These are phyloP conservation scores for Trypanosoma conorhini DNA, from an alignment of 208 protist genomes.

Conservation along the genomic window DNA sequence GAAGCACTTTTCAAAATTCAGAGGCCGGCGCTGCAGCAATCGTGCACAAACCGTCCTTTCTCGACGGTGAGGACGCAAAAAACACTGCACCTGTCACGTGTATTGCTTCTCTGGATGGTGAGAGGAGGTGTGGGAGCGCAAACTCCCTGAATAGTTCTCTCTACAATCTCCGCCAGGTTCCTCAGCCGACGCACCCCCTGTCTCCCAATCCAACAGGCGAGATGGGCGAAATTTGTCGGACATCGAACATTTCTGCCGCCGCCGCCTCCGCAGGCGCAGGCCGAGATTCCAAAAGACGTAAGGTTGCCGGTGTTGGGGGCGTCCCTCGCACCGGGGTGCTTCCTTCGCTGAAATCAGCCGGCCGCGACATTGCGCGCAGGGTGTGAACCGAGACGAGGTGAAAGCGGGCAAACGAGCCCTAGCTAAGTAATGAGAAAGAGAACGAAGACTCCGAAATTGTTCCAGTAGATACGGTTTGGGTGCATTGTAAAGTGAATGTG, in stretches of 20 bases:
- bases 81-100: background rate
- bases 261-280: background rate
- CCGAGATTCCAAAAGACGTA: background rate
- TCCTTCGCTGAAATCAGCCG: background rate
- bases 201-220: background rate
- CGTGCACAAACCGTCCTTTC: too few species aligned
- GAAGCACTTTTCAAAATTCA: background rate
- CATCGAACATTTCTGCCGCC: background rate
- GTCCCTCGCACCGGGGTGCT: background rate
- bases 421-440: background rate
- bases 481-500: background rate
- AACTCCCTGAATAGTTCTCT: background rate
- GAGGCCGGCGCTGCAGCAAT: background rate
- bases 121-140: background rate
- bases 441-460: background rate
- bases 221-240: background rate
- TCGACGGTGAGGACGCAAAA: background rate
- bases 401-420: background rate
- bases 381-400: background rate
- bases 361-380: background rate
- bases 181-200: background rate
- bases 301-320: background rate
- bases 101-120: background rate
- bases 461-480: background rate
- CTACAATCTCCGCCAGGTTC: background rate